Conservation (phyloP, 192 early-diverging fungal species). For the Lobosporangium transversale region DNA sequence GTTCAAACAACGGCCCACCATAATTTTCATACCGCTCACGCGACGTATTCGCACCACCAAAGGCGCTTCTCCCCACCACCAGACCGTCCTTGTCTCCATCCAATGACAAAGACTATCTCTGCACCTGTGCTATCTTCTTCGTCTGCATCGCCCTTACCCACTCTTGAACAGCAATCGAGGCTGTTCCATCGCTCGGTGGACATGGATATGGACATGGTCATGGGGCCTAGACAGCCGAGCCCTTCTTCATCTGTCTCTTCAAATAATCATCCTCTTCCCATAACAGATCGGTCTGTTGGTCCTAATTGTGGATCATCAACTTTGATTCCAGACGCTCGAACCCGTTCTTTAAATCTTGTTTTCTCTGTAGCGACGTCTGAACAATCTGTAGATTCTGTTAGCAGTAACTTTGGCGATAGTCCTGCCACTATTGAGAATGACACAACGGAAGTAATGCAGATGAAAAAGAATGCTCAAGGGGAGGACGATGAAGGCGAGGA, state of each 20-base stretch:
- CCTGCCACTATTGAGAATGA: neutral
- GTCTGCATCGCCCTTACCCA: neutral
- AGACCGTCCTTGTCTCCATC: conserved; percentile 2
- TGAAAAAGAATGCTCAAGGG: neutral
- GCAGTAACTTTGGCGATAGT: neutral
- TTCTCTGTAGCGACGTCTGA: neutral
- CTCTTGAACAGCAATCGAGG: neutral
- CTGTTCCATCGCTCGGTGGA: neutral
- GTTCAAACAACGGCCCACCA: neutral
- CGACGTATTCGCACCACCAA: neutral
- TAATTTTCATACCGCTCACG: neutral
- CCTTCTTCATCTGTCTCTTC: neutral
- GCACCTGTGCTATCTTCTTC: conserved; percentile 28
- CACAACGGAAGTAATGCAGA: neutral
- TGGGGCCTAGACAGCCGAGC: neutral
- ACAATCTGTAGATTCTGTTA: neutral
- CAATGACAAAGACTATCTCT: conserved; percentile 44
- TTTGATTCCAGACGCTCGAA: neutral
- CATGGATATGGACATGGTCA: conserved; percentile 7
- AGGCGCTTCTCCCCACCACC: neutral
- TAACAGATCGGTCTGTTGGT: neutral
- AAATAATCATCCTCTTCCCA: neutral
- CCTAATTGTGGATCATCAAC: no score
- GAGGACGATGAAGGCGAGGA: conserved; percentile 46
- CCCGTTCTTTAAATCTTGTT: neutral